Percentiles rank a stretch among this genome's conserved stretches.
Evolutionary conservation across 73 alveolate genomes (phyloP).

Genomic region (Uronychia setigera): DNA sequence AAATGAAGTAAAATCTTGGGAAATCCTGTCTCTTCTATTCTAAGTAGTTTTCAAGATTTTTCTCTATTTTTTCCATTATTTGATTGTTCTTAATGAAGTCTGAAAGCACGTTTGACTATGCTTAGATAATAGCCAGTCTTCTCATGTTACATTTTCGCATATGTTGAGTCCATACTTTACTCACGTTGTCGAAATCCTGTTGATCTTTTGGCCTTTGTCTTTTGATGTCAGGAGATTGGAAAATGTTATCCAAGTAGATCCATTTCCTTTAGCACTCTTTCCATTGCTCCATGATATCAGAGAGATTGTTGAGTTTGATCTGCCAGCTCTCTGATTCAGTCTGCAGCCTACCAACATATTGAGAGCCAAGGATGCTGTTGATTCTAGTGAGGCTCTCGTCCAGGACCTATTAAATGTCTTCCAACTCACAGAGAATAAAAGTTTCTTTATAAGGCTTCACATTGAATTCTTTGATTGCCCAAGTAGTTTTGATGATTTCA

Average conservation of each 20-base stretch:
- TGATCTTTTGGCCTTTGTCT: slow-evolving; percentile 69
- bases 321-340: slow-evolving; percentile 91
- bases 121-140: neutral
- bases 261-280: slow-evolving; percentile 96
- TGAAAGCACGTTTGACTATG: slow-evolving; percentile 63
- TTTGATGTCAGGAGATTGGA: slow-evolving; percentile 80
- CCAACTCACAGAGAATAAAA: slow-evolving; percentile 88
- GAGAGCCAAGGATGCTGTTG: slow-evolving; percentile 86
- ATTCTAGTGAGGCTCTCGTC: slow-evolving; percentile 93
- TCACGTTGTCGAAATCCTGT: slow-evolving; percentile 67
- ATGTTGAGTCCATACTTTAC: slow-evolving; percentile 67
- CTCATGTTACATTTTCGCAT: slow-evolving; percentile 78
- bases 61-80: slow-evolving; percentile 86
- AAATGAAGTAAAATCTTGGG: slow-evolving; percentile 92
- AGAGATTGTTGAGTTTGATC: slow-evolving; percentile 72
- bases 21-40: slow-evolving; percentile 88
- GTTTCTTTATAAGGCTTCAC: slow-evolving; percentile 80
- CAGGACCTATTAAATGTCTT: slow-evolving; percentile 83
- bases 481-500: slow-evolving; percentile 80
- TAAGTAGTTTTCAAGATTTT: slow-evolving; percentile 88
- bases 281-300: slow-evolving; percentile 98
- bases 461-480: slow-evolving; percentile 91
- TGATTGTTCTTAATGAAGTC: slow-evolving; percentile 40
- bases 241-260: slow-evolving; percentile 95
- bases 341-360: slow-evolving; percentile 89